A percentile compares a stretch with the other conserved stretches of the same genome.
Evolutionary conservation across 805 yeast genomes (phyloP).

Genomic region (Tetrapisispora arboricola): DNA sequence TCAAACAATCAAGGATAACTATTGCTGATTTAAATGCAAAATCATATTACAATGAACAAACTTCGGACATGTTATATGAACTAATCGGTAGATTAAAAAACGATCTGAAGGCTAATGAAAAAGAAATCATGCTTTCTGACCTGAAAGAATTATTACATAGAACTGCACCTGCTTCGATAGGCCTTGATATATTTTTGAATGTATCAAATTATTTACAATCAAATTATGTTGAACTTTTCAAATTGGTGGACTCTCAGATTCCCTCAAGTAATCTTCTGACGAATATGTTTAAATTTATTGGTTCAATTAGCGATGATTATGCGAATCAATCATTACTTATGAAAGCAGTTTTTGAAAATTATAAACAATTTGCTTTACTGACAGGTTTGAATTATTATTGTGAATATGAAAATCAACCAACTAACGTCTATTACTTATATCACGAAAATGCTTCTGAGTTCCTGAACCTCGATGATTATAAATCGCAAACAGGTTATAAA

Average conservation of each 20-base stretch:
- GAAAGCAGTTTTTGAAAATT: constrained; percentile 17
- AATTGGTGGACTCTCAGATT: constrained; percentile 15
- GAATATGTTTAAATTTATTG: constrained; percentile 14
- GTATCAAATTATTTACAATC: constrained; percentile 5
- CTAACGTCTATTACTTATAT: constrained; percentile 19
- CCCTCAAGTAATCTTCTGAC: constrained; percentile 14
- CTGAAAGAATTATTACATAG: constrained; percentile 14
- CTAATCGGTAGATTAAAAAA: constrained; percentile 36
- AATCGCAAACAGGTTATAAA: constrained; percentile 16
- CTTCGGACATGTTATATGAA: constrained; percentile 69
- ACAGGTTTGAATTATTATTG: constrained; percentile 25
- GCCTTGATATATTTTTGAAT: constrained; percentile 21
- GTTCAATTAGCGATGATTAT: constrained; percentile 5
- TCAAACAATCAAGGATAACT: constrained; percentile 42
- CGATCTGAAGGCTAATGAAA: constrained; percentile 6
- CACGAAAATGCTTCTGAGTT: constrained; percentile 24
- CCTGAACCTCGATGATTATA: constrained; percentile 20
- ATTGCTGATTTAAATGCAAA: constrained; percentile 66
- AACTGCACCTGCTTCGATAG: constrained; percentile 16
- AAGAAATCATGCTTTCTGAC: constrained; percentile 13
- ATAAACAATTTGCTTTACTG: constrained; percentile 22
- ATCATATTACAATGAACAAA: constrained; percentile 78
- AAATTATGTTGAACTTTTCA: constrained; percentile 10
- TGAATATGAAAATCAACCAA: constrained; percentile 11
- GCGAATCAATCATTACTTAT: constrained; percentile 14